Evolutionary conservation across 2,329 filamentous ascomycete genomes (phyloP).

Genomic region (Penicillium sp.): DNA sequence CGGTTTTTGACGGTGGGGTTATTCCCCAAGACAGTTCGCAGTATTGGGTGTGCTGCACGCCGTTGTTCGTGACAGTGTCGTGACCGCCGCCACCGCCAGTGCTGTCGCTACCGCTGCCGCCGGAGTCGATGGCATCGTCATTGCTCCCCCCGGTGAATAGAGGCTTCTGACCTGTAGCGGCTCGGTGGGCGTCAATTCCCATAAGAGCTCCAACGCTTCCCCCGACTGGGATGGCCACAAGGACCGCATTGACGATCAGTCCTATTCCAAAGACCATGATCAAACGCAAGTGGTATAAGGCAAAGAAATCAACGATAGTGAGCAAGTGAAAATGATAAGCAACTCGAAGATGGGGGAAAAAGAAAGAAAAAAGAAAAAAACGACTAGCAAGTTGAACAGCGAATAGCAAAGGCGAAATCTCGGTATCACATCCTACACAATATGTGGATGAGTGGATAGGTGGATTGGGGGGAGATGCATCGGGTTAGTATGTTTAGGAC

Average conservation of each 20-base stretch:
- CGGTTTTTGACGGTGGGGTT: slow-evolving; percentile 43
- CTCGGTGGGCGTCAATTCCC: slow-evolving; percentile 48
- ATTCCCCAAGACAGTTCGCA: slow-evolving; percentile 50
- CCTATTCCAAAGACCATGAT: slow-evolving; percentile 26
- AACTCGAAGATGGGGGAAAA: neutral
- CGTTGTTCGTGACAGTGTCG: slow-evolving; percentile 32
- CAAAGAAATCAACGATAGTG: slow-evolving; percentile 16
- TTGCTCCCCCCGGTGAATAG: slow-evolving; percentile 41
- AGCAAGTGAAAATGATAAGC: neutral
- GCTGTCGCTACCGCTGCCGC: slow-evolving; percentile 19
- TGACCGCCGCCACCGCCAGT: slow-evolving; percentile 9
- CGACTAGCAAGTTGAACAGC: neutral
- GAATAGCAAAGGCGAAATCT: slow-evolving; percentile 4
- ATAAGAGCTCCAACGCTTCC: slow-evolving; percentile 52
- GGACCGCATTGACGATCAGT: slow-evolving; percentile 51
- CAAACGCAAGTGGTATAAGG: neutral
- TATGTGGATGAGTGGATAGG: neutral
- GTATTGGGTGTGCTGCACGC: slow-evolving; percentile 36
- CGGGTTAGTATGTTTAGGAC: neutral
- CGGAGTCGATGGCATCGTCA: slow-evolving; percentile 14
- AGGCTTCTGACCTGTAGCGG: slow-evolving; percentile 45
- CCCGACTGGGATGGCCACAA: slow-evolving; percentile 52
- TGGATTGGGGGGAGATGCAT: neutral
- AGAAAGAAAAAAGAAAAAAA: neutral
- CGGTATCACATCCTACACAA: neutral